These are phyloP conservation scores for Solanum clarkiae DNA, from an alignment of 257 asterid species.

Conservation along the genomic window DNA sequence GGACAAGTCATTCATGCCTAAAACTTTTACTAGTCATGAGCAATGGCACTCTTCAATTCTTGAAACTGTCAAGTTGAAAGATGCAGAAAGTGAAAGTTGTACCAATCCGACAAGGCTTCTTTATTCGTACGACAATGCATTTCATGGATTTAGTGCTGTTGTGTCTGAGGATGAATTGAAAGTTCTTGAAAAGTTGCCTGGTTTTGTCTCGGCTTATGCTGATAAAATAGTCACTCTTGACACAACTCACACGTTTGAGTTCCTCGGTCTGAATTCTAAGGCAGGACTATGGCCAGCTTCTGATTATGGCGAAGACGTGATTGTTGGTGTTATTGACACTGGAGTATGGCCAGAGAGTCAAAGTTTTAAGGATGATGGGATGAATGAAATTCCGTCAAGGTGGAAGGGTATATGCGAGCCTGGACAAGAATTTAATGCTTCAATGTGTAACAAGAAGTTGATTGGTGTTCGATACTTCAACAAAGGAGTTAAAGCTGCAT, in stretches of 20 bases:
- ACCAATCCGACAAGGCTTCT: slow-evolving; percentile 8
- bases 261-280: slow-evolving; percentile 29
- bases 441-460: slow-evolving; percentile 36
- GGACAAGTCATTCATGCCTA: slow-evolving; percentile 43
- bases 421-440: slow-evolving; percentile 38
- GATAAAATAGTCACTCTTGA: slow-evolving; percentile 26
- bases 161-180: slow-evolving; percentile 26
- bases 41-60: slow-evolving; percentile 32
- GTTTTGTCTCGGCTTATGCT: slow-evolving; percentile 31
- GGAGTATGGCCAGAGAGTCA: slow-evolving; percentile 60
- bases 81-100: not conserved
- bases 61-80: slow-evolving; percentile 5
- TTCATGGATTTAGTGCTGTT: slow-evolving; percentile 47
- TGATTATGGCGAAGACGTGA: slow-evolving; percentile 34
- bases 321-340: slow-evolving; percentile 41
- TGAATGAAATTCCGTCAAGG: slow-evolving; percentile 26
- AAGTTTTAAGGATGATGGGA: slow-evolving; percentile 42
- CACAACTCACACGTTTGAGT: slow-evolving; percentile 41
- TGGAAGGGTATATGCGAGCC: slow-evolving; percentile 49
- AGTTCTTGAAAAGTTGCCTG: slow-evolving; percentile 26
- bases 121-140: slow-evolving; percentile 38
- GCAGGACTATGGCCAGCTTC: slow-evolving; percentile 52
- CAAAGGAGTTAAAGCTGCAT: slow-evolving; percentile 22
- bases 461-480: slow-evolving; percentile 42
- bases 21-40: slow-evolving; percentile 17